Evolutionary conservation across 441 rosid species (phyloP), one percentile per base, ranked within the genome.

Genomic region (Gossypium davidsonii): DNA sequence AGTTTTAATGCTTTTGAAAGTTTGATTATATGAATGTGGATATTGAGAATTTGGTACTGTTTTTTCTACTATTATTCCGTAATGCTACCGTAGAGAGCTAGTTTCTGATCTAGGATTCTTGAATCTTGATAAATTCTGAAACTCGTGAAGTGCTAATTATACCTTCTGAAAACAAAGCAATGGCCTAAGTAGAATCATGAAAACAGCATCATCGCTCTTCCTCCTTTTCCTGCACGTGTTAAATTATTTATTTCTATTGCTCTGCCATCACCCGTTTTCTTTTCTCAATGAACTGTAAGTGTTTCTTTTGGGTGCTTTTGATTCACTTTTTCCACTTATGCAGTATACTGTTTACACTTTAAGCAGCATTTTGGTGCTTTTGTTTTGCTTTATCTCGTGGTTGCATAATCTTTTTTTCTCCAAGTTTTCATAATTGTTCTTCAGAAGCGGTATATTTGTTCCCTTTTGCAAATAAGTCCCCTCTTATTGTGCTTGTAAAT

Each of bases 21-120:
- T 26, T 70, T 70, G 56, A 70, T 63, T 70, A 6, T 70, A 17
- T 55, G 62, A 14, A 58, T 67, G n/a, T 64, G 44, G 23, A 9
- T 21, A 10, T 15, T 67, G 44, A 15, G 76, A 62, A 60, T 14
- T 51, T 70, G 28, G 18, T 34, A 5, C 57, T 44, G 5, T 67
- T 44, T 51, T 6, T 46, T 64, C 11, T 64, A 23, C 12, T 28
- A 11, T 46, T 66, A n/a, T 12, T 23, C 21, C 3, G 39, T 5
- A 46, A 66, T 14, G 2, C 14, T 23, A 46, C 56, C 70, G 23
- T 34, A 31, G 17, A 9, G 49, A 39, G 26, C 51, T 34, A 15
- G 25, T 8, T 62, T 1, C 48, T 37, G 46, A 34, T 62, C 23
- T 34, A 37, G 12, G 25, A 34, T 34, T 34, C 42, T 34, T 34